phyloP scores from a whole-genome alignment of 306 rosid species.

The Astragalus glycyphyllos region DNA sequence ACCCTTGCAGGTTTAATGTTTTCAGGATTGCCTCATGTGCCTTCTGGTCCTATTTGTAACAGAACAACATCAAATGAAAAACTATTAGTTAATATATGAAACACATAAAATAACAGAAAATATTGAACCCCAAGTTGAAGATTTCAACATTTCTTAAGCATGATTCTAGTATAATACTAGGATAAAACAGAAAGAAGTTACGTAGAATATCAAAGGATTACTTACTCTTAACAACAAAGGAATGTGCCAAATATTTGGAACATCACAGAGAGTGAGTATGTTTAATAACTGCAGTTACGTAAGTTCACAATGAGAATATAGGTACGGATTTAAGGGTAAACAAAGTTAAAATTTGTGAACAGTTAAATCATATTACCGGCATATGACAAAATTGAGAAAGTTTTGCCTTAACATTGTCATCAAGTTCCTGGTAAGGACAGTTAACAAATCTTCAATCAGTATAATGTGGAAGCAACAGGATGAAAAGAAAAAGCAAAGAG shows the following conservation, averaged over 20 bases:
- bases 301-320: slow-evolving; percentile 25
- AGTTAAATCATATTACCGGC: slow-evolving; percentile 61
- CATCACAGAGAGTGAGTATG: slow-evolving; percentile 83
- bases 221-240: slow-evolving; percentile 85
- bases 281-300: slow-evolving; percentile 61
- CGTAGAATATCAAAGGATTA: slow-evolving; percentile 10
- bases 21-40: slow-evolving; percentile 83
- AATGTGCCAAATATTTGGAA: slow-evolving; percentile 95
- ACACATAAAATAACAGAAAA: slow-evolving; percentile 2
- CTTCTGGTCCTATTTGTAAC: slow-evolving; percentile 72
- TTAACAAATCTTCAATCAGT: slow-evolving; percentile 19
- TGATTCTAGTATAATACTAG: slow-evolving; percentile 7
- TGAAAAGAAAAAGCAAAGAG: slow-evolving; percentile 32
- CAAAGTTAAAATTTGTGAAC: slow-evolving; percentile 33
- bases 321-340: slow-evolving; percentile 7
- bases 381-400: slow-evolving; percentile 91
- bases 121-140: slow-evolving; percentile 3
- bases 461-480: slow-evolving; percentile 10
- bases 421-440: slow-evolving; percentile 65
- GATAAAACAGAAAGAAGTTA: slow-evolving; percentile 29
- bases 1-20: slow-evolving; percentile 66
- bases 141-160: neutral
- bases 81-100: slow-evolving; percentile 30
- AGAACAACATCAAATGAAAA: slow-evolving; percentile 30
- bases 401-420: slow-evolving; percentile 69